phyloP scores from a whole-genome alignment of 2,329 filamentous ascomycete species.

The Fusarium sp. region DNA sequence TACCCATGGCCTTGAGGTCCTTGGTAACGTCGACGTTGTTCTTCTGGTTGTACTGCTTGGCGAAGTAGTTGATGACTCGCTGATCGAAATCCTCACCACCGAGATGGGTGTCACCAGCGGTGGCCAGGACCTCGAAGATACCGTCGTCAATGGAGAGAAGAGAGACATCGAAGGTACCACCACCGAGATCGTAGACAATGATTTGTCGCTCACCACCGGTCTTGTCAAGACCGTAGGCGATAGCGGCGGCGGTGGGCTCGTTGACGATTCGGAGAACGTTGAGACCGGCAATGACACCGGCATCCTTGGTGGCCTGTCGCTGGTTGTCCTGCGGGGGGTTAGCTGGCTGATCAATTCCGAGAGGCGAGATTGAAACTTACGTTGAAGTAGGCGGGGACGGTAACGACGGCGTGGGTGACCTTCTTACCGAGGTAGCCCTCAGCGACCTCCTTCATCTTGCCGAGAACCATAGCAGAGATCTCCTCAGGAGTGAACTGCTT shows the following conservation, averaged over 20 bases:
- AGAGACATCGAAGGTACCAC: constrained; percentile 94
- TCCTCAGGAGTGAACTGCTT: constrained; percentile 86
- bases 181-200: constrained; percentile 93
- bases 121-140: constrained; percentile 94
- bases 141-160: constrained; percentile 91
- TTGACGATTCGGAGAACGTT: constrained; percentile 97
- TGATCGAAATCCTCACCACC: constrained; percentile 99
- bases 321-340: constrained; percentile 75
- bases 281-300: constrained; percentile 89
- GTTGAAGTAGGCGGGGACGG: constrained; percentile 98
- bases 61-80: constrained; percentile 94
- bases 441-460: constrained; percentile 87
- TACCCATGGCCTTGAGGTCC: constrained; percentile 98
- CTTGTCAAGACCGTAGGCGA: constrained; percentile 94
- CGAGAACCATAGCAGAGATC: constrained; percentile 82
- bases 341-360: constrained; percentile 12
- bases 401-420: constrained; percentile 89
- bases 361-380: constrained; percentile 43
- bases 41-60: constrained; percentile 99
- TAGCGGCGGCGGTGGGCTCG: constrained; percentile 94
- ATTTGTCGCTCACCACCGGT: constrained; percentile 85
- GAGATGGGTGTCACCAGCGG: constrained; percentile 95
- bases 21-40: constrained; percentile 91
- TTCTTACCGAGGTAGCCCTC: constrained; percentile 84
- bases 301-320: constrained; percentile 96